Base-by-base conservation (phyloP, 2,329 filamentous ascomycete genomes). In the Ustulina deusta region DNA sequence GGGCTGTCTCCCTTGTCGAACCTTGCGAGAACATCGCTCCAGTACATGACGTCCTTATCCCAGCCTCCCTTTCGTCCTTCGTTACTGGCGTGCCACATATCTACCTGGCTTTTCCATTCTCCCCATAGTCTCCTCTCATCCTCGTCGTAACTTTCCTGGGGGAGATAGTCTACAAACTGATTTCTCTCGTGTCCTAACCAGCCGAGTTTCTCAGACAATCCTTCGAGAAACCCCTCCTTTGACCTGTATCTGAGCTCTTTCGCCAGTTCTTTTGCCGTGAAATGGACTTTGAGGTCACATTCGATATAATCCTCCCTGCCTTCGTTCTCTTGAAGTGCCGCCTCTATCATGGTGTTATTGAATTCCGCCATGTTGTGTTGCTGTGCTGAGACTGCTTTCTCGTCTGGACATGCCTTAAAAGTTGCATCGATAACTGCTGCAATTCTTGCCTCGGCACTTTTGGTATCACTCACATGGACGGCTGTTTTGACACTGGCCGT, bases 21-120 rank as follows among this genome's bases (percentile, higher is more conserved):
- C 20, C 17, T 51, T 36, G 63, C 52, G 22, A 63, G 59, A 4
- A 59, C 48, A 3, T 59, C 46, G 22, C 59, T 58, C 59, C 58
- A 66, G 13, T 66, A 59, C 40, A 48, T 59, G 4, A 66, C 59
- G n/a, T 63, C 59, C 27, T 55, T 27, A 11, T 63, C 48, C 54
- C 60, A 66, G 22, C 64, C 54, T 13, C 52, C 52, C 32, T 54
- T 48, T 3, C 22, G 38, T 7, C 40, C 46, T 58, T 54, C 52
- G 48, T 66, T 66, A 34, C 36, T 40, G 15, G 64, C 38, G 17
- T 63, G 59, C 55, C 60, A 63, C 40, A 59, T 48, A 10, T 63
- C 38, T 15, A 66, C 60, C 46, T 59, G 60, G 5, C 29, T 48
- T 38, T 66, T 63, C 60, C 60, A 66, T 59, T 63, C 59, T 0